Evolutionary conservation across 192 early-diverging fungal species (phyloP).

Genomic region (Linnemannia exigua): DNA sequence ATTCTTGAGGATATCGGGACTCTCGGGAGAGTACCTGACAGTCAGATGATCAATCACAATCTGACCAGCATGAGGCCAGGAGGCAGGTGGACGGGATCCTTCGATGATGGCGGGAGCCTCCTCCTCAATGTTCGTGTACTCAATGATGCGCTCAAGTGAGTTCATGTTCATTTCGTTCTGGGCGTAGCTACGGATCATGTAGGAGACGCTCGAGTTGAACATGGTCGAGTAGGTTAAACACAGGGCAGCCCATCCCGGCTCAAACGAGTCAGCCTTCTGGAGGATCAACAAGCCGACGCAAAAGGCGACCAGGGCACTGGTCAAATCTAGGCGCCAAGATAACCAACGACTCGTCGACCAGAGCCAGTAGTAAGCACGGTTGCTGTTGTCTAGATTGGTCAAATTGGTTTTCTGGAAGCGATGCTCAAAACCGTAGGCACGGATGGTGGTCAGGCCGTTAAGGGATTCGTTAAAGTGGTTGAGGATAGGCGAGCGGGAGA

Average conservation of each 20-base stretch:
- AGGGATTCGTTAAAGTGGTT: constrained; percentile 88
- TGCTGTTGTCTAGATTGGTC: constrained; percentile 79
- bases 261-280: constrained; percentile 63
- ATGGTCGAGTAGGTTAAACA: constrained; percentile 86
- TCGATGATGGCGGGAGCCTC: constrained; percentile 74
- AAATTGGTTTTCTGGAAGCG: constrained; percentile 74
- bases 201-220: constrained; percentile 84
- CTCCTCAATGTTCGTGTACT: constrained; percentile 87
- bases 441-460: constrained; percentile 83
- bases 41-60: constrained; percentile 77
- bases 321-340: constrained; percentile 83
- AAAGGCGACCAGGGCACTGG: constrained; percentile 81
- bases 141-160: constrained; percentile 86
- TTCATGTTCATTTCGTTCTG: constrained; percentile 92
- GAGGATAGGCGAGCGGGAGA: constrained; percentile 81
- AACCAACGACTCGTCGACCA: constrained; percentile 92
- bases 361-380: constrained; percentile 87
- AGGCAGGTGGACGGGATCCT: constrained; percentile 55
- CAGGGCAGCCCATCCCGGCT: constrained; percentile 91
- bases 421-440: constrained; percentile 84
- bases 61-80: constrained; percentile 78
- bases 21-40: constrained; percentile 80
- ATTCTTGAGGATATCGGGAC: constrained; percentile 75
- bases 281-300: constrained; percentile 76
- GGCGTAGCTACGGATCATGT: constrained; percentile 85